phyloP scores from a whole-genome alignment of 495 filamentous ascomycete genomes.

The Hyaloscypha variabilis region DNA sequence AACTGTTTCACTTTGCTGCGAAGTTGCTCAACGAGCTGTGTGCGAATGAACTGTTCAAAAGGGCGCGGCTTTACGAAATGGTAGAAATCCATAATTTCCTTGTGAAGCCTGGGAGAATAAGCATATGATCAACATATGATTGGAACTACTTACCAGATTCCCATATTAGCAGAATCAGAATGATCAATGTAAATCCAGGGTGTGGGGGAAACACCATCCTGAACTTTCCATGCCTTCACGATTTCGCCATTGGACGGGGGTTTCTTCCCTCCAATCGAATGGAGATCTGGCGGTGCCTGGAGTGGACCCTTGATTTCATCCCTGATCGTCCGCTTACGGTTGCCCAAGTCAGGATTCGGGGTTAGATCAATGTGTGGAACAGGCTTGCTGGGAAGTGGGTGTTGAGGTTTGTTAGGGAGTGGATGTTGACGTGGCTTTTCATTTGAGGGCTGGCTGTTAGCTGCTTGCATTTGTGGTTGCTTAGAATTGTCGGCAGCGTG shows the following conservation, averaged over 20 bases:
- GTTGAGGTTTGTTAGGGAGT: neutral
- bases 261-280: slow-evolving; percentile 36
- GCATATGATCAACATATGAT: slow-evolving; percentile 9
- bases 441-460: neutral
- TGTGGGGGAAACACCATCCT: slow-evolving; percentile 42
- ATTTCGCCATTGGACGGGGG: slow-evolving; percentile 50
- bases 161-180: slow-evolving; percentile 45
- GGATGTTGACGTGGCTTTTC: neutral
- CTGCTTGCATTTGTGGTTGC: neutral
- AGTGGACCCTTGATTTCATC: slow-evolving; percentile 51
- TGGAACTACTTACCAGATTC: slow-evolving; percentile 48
- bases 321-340: slow-evolving; percentile 70
- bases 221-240: slow-evolving; percentile 56
- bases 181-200: slow-evolving; percentile 66
- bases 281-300: slow-evolving; percentile 46
- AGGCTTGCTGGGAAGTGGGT: slow-evolving; percentile 3
- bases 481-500: neutral
- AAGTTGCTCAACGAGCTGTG: slow-evolving; percentile 66
- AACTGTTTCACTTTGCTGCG: slow-evolving; percentile 53
- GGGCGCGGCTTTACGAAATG: slow-evolving; percentile 74
- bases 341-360: slow-evolving; percentile 45
- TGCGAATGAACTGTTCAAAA: slow-evolving; percentile 75
- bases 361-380: slow-evolving; percentile 21
- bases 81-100: slow-evolving; percentile 88
- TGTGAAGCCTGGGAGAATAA: slow-evolving; percentile 63